A percentile compares a stretch with the other conserved stretches of the same genome.
Conservation (phyloP, 352 stramenopile genomes). For the Phytophthora citricola region DNA sequence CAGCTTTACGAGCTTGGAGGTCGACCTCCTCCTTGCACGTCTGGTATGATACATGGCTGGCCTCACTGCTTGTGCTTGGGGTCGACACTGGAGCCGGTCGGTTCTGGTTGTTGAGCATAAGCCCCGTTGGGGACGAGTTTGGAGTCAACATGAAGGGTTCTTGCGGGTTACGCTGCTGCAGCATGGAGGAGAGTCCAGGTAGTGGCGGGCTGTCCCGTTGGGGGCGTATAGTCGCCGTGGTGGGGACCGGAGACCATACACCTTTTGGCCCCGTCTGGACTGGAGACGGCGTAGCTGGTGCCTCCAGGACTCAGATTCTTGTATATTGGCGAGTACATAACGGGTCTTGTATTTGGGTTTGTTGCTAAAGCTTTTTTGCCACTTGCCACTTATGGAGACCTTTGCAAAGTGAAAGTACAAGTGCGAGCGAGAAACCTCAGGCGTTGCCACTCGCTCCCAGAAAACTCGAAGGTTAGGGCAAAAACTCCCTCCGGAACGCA, state of each 20-base stretch:
- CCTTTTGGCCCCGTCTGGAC: conserved; percentile 18
- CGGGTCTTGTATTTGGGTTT: too few species aligned
- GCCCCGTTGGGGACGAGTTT: neutral
- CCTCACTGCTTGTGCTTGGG: conserved; percentile 22
- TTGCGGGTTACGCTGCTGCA: conserved; percentile 20
- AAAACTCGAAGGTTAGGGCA: conserved; percentile 8
- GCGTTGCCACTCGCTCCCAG: neutral
- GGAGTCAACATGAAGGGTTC: conserved; percentile 22
- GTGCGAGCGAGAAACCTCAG: neutral
- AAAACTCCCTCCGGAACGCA: conserved; percentile 14
- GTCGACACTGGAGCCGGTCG: neutral
- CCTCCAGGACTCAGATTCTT: conserved; percentile 15
- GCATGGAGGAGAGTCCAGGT: conserved; percentile 30
- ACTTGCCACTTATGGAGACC: neutral
- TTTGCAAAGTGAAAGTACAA: conserved; percentile 32
- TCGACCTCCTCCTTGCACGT: neutral
- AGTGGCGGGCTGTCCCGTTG: conserved; percentile 21
- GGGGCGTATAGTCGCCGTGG: neutral
- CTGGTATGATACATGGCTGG: conserved; percentile 2
- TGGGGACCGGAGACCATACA: conserved; percentile 16
- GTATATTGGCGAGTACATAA: conserved; percentile 22
- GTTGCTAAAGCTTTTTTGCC: neutral
- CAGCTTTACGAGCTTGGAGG: conserved; percentile 10
- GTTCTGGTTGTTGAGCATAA: neutral
- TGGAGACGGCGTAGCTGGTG: conserved; percentile 21